A percentile compares a stretch with the other conserved stretches of the same genome.
Conservation (phyloP, 768 basidiomycete species). For the Leccinum longicurvipes region DNA sequence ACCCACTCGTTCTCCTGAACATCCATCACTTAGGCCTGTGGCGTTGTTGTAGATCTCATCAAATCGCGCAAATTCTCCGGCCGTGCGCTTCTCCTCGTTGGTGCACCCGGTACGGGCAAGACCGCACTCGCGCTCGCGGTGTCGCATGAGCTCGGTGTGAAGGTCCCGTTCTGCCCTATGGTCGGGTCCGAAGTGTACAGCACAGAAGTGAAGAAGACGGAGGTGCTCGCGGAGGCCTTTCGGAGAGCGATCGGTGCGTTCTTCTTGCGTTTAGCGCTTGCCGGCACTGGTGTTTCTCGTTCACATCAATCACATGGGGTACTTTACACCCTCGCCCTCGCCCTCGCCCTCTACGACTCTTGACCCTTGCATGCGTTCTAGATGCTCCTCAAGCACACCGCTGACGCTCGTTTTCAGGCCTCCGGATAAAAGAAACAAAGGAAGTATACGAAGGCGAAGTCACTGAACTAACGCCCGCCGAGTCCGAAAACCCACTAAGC, state of each 20-base stretch:
- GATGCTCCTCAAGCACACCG: neutral
- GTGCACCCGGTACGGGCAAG: slow-evolving; percentile 97
- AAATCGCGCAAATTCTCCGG: slow-evolving; percentile 93
- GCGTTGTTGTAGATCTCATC: slow-evolving; percentile 84
- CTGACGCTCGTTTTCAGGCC: slow-evolving; percentile 39
- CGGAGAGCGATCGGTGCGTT: slow-evolving; percentile 89
- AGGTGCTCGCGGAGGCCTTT: slow-evolving; percentile 93
- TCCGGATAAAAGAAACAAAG: slow-evolving; percentile 98
- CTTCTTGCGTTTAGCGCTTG: neutral
- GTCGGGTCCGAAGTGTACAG: slow-evolving; percentile 97
- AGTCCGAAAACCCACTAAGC: slow-evolving; percentile 94
- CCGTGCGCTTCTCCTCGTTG: slow-evolving; percentile 85
- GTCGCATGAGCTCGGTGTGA: slow-evolving; percentile 89
- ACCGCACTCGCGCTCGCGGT: slow-evolving; percentile 96
- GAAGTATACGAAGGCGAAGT: slow-evolving; percentile 99
- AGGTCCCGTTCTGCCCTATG: slow-evolving; percentile 98
- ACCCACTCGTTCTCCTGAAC: neutral
- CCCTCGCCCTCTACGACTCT: no score
- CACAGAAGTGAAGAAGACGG: slow-evolving; percentile 98
- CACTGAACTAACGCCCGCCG: slow-evolving; percentile 93
- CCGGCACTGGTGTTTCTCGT: neutral
- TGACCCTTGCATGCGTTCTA: neutral
- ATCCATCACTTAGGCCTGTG: slow-evolving; percentile 66
- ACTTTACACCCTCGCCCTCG: neutral
- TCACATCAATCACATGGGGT: no score